These are phyloP conservation scores for Phialophora macrospora DNA, from an alignment of 2,329 filamentous ascomycete genomes.

Conservation along the genomic window DNA sequence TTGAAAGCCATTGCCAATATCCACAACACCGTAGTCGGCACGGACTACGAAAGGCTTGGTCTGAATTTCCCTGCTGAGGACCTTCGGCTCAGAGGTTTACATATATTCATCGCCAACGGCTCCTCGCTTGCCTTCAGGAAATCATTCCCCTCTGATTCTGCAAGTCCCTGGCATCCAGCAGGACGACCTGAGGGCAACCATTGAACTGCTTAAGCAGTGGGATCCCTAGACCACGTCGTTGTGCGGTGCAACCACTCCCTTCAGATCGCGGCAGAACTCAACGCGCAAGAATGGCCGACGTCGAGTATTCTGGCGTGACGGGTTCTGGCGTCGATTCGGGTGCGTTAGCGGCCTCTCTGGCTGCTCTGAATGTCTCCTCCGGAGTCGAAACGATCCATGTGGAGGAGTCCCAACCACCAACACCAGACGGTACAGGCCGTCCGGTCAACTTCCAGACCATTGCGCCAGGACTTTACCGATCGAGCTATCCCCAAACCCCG, in stretches of 20 bases:
- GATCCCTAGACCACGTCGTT: neutral
- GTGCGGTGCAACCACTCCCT: neutral
- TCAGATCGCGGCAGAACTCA: neutral
- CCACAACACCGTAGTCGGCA: slow-evolving; percentile 1
- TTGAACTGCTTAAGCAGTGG: neutral
- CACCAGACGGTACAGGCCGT: slow-evolving; percentile 42
- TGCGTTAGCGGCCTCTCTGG: slow-evolving; percentile 23
- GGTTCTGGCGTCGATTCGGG: slow-evolving; percentile 15
- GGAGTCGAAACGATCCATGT: slow-evolving; percentile 32
- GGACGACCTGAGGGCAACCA: neutral
- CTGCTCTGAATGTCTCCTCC: slow-evolving; percentile 24
- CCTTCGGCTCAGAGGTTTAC: neutral
- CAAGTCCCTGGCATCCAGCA: neutral
- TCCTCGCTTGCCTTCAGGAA: neutral
- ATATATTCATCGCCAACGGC: neutral
- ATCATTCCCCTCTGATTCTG: neutral
- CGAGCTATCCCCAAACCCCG: slow-evolving; percentile 73
- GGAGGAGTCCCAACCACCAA: slow-evolving; percentile 43
- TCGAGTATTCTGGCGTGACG: slow-evolving; percentile 7
- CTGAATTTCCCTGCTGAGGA: neutral
- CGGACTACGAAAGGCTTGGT: neutral
- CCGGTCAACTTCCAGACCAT: slow-evolving; percentile 80
- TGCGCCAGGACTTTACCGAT: slow-evolving; percentile 75
- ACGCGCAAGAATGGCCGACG: neutral
- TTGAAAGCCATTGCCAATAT: neutral